phyloP scores from a whole-genome alignment of 768 basidiomycete genomes.

The Obba rivulosa region DNA sequence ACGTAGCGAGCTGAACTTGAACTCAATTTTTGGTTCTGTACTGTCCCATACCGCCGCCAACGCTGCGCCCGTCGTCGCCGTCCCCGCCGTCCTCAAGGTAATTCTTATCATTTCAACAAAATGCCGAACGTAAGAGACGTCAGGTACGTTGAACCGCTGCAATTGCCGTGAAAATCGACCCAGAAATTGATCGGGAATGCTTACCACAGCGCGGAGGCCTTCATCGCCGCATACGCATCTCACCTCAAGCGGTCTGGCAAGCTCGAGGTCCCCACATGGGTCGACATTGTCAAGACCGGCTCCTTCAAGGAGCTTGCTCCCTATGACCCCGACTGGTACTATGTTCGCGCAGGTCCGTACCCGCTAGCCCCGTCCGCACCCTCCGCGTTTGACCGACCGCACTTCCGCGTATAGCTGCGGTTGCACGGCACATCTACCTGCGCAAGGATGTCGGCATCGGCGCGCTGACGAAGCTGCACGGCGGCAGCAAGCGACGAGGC shows the following conservation, averaged over 20 bases:
- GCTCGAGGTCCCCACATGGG: constrained; percentile 98
- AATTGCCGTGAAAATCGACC: constrained; percentile 14
- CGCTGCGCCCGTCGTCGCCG: constrained; percentile 40
- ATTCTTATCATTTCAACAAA: constrained; percentile 26
- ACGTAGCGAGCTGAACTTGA: constrained; percentile 27
- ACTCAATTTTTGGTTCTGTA: constrained; percentile 24
- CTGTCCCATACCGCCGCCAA: constrained; percentile 41
- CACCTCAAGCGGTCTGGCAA: constrained; percentile 98
- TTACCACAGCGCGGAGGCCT: constrained; percentile 73
- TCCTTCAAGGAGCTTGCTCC: constrained; percentile 97
- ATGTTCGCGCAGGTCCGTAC: constrained; percentile 89
- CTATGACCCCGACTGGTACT: constrained; percentile 99
- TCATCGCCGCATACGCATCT: constrained; percentile 91
- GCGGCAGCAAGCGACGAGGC: constrained; percentile 91
- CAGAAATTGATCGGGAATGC: constrained; percentile 4
- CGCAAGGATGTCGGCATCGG: constrained; percentile 96
- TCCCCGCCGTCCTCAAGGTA: constrained; percentile 44
- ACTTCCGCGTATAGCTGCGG: constrained; percentile 57
- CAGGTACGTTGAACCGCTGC: constrained; percentile 39
- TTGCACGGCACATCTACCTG: constrained; percentile 99
- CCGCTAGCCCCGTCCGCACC: neutral
- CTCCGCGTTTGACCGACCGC: neutral
- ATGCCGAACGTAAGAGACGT: constrained; percentile 85
- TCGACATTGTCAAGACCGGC: constrained; percentile 97
- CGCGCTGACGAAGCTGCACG: constrained; percentile 92